Conservation (phyloP, 345 rosid species). For the Erodium maritimum region DNA sequence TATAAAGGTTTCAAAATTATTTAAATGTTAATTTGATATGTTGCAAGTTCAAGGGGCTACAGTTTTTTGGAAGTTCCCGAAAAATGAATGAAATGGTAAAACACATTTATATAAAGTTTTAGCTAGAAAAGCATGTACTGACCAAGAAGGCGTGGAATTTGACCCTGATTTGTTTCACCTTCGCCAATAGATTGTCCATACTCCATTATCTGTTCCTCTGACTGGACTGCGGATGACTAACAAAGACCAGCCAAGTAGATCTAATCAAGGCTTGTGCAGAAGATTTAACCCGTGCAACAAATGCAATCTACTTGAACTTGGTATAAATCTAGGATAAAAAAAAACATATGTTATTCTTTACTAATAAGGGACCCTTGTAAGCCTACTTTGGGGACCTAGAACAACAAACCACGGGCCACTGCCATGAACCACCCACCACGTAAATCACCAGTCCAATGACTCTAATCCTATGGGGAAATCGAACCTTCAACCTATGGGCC, state of each 20-base stretch:
- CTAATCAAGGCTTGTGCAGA: neutral
- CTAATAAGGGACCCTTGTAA: neutral
- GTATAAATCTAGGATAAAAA: no score
- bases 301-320: neutral
- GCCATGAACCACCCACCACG: neutral
- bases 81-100: neutral
- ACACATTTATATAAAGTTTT: neutral
- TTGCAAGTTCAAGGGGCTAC: neutral
- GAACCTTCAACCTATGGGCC: neutral
- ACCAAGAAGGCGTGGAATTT: slow-evolving; percentile 88
- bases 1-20: neutral
- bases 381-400: neutral
- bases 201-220: slow-evolving; percentile 71
- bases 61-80: neutral
- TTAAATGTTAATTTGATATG: neutral
- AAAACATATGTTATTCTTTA: no score
- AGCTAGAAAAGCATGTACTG: slow-evolving; percentile 11
- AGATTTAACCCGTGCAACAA: neutral
- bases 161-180: slow-evolving; percentile 41
- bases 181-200: slow-evolving; percentile 74
- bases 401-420: neutral
- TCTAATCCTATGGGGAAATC: neutral
- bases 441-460: neutral
- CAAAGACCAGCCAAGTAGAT: slow-evolving; percentile 2
- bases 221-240: slow-evolving; percentile 67